These are phyloP conservation scores for Collariella sp. DNA, from an alignment of 495 filamentous ascomycete species.

Conservation along the genomic window DNA sequence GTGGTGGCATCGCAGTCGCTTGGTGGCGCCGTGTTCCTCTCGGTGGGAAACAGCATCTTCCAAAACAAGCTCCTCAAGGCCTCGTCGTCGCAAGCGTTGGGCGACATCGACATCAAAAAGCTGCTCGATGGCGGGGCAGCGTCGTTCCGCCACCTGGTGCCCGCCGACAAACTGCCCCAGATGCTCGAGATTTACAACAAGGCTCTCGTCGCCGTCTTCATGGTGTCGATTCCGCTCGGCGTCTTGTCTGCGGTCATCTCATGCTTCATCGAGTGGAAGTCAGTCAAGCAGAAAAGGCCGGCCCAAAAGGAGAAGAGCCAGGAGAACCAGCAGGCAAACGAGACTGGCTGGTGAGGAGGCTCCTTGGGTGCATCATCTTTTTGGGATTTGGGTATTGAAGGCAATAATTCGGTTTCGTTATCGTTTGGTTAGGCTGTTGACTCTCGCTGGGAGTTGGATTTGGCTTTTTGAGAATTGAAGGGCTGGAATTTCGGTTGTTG, in stretches of 20 bases:
- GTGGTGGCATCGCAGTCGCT: constrained; percentile 56
- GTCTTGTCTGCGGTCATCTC: constrained; percentile 30
- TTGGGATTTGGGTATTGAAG: too few species aligned
- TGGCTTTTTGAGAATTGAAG: too few species aligned
- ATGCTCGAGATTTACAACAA: constrained; percentile 26
- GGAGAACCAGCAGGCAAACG: not conserved
- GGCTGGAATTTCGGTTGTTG: too few species aligned
- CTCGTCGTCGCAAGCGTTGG: constrained; percentile 13
- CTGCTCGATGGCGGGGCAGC: constrained; percentile 41
- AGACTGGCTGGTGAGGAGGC: not conserved
- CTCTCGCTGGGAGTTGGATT: too few species aligned
- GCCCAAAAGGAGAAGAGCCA: not conserved
- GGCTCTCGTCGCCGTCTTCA: constrained; percentile 25
- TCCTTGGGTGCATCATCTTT: not conserved
- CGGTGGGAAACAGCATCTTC: constrained; percentile 54
- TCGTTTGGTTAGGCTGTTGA: too few species aligned
- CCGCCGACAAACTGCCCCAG: constrained; percentile 20
- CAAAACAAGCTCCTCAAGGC: constrained; percentile 41
- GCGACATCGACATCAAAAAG: constrained; percentile 23
- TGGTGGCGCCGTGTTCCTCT: constrained; percentile 54
- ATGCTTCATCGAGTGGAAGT: constrained; percentile 44
- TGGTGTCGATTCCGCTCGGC: constrained; percentile 29
- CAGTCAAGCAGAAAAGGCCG: constrained; percentile 36
- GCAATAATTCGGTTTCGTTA: too few species aligned
- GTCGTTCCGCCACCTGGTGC: constrained; percentile 34